These are phyloP conservation scores for Ascocoryne sarcoides DNA, from an alignment of 2,329 filamentous ascomycete genomes.

Conservation along the genomic window DNA sequence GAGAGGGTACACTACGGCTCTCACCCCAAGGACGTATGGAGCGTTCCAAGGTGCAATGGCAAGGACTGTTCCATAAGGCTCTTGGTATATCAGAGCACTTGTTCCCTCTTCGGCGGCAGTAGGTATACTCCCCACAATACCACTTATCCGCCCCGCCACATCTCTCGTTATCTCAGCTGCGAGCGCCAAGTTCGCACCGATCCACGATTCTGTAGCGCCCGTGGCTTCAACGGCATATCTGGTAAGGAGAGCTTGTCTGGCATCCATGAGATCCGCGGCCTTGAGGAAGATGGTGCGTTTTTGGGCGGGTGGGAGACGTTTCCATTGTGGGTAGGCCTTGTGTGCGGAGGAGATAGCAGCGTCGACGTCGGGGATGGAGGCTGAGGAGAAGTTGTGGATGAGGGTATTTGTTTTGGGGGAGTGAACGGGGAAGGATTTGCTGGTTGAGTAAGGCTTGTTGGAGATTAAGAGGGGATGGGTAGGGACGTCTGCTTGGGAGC, in stretches of 20 bases:
- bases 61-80: slow-evolving; percentile 72
- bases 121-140: slow-evolving; percentile 31
- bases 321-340: slow-evolving; percentile 63
- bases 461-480: slow-evolving; percentile 34
- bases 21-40: slow-evolving; percentile 44
- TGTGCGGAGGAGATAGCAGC: slow-evolving; percentile 46
- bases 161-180: slow-evolving; percentile 34
- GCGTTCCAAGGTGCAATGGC: slow-evolving; percentile 75
- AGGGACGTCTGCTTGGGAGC: no score
- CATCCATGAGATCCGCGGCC: slow-evolving; percentile 55
- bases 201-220: slow-evolving; percentile 32
- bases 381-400: slow-evolving; percentile 47
- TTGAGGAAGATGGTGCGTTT: slow-evolving; percentile 64
- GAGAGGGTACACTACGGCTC: slow-evolving; percentile 53
- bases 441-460: slow-evolving; percentile 36
- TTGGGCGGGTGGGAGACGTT: slow-evolving; percentile 46
- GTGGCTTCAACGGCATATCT: slow-evolving; percentile 49
- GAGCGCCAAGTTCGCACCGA: slow-evolving; percentile 32
- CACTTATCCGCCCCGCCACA: slow-evolving; percentile 34
- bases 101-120: slow-evolving; percentile 36
- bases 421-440: slow-evolving; percentile 45
- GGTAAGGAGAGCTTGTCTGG: slow-evolving; percentile 43
- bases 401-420: no score
- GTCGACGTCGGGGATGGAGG: slow-evolving; percentile 46
- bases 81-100: slow-evolving; percentile 58